Percentiles rank a stretch among this genome's conserved stretches.
Conservation (phyloP, 441 rosid species). For the Populus hybrid region DNA sequence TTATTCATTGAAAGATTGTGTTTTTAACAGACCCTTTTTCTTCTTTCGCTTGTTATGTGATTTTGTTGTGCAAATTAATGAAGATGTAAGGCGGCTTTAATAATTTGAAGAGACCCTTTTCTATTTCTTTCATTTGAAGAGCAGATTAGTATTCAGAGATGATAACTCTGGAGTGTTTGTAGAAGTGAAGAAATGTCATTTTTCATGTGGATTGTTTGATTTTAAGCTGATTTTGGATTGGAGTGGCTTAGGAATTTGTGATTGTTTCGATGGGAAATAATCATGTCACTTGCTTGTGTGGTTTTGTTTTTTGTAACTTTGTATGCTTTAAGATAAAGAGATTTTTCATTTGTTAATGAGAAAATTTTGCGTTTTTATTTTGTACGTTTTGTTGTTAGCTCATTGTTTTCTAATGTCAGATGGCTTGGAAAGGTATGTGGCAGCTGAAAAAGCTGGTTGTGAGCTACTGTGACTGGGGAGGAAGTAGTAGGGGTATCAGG, state of each 20-base stretch:
- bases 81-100: too few species aligned
- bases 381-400: not conserved
- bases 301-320: not conserved
- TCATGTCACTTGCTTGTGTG: not conserved
- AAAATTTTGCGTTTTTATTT: not conserved
- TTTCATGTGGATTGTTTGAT: too few species aligned
- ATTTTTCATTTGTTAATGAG: not conserved
- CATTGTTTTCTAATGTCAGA: slow-evolving; percentile 23
- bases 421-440: slow-evolving; percentile 85
- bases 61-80: too few species aligned
- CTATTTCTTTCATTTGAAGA: too few species aligned
- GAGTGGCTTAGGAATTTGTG: not conserved
- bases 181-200: too few species aligned
- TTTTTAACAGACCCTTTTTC: too few species aligned
- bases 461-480: slow-evolving; percentile 89
- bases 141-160: too few species aligned
- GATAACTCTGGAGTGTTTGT: too few species aligned
- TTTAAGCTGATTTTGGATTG: too few species aligned
- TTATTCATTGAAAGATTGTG: too few species aligned
- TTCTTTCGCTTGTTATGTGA: too few species aligned
- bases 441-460: slow-evolving; percentile 78
- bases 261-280: not conserved
- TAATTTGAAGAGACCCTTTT: too few species aligned
- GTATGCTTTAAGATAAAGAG: not conserved
- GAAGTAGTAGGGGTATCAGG: slow-evolving; percentile 93